Percentiles rank a stretch among this genome's conserved stretches.
Evolutionary conservation across 2,329 filamentous ascomycete genomes (phyloP).

Genomic region (Claviceps fusiformis): DNA sequence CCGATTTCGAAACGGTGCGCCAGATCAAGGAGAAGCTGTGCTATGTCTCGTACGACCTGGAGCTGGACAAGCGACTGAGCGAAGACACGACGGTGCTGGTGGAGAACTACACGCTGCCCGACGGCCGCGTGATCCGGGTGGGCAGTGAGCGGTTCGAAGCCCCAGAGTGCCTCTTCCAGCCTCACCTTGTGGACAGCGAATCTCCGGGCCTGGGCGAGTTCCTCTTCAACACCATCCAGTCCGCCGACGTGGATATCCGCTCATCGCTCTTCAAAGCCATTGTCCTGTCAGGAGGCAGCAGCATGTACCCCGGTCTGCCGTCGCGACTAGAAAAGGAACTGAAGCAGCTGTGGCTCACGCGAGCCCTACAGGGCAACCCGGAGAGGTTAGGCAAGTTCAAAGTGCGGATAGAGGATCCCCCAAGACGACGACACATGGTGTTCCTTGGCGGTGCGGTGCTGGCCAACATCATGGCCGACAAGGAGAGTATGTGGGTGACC

Average conservation of each 20-base stretch:
- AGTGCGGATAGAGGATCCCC: conserved; percentile 96
- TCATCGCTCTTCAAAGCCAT: conserved; percentile 94
- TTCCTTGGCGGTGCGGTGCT: conserved; percentile 93
- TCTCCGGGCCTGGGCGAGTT: conserved; percentile 95
- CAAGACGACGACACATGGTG: conserved; percentile 95
- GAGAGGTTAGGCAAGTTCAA: conserved; percentile 98
- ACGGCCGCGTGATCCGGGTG: conserved; percentile 89
- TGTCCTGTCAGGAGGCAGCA: conserved; percentile 88
- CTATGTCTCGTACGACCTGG: conserved; percentile 96
- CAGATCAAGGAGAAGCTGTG: conserved; percentile 99
- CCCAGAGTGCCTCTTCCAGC: conserved; percentile 96
- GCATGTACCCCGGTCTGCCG: conserved; percentile 96
- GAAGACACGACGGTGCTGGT: conserved; percentile 96
- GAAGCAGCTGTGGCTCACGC: conserved; percentile 95
- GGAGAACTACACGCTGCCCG: conserved; percentile 92
- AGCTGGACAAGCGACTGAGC: conserved; percentile 87
- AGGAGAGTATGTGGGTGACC: conserved; percentile 97
- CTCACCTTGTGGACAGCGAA: conserved; percentile 93
- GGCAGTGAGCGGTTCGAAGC: conserved; percentile 97
- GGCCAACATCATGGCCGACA: conserved; percentile 98
- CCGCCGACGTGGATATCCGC: conserved; percentile 88
- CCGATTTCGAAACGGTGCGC: conserved; percentile 96
- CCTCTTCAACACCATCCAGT: conserved; percentile 96
- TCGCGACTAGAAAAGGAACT: conserved; percentile 94
- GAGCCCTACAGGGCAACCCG: conserved; percentile 78